Evolutionary conservation across 805 yeast genomes (phyloP).

Genomic region (Citeromyces matritensis): DNA sequence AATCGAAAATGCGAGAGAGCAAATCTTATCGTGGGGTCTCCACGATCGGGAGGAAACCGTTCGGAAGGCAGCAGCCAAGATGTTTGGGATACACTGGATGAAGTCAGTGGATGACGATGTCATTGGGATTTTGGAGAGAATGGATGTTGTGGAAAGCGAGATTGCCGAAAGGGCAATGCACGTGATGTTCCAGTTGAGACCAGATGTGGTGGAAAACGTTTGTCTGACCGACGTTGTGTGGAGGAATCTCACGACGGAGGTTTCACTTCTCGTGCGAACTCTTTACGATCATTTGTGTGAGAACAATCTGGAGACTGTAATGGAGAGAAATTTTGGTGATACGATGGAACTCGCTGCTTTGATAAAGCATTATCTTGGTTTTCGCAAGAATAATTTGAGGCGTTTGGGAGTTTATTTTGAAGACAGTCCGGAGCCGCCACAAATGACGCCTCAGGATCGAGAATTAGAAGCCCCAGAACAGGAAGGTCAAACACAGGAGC

Average conservation of each 20-base stretch:
- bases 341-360: constrained; percentile 53
- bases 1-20: constrained; percentile 44
- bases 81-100: constrained; percentile 66
- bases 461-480: neutral
- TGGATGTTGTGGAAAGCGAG: constrained; percentile 55
- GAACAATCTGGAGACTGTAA: constrained; percentile 29
- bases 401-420: too few species aligned
- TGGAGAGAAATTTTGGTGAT: constrained; percentile 69
- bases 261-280: constrained; percentile 55
- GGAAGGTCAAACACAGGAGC: constrained; percentile 2
- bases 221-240: constrained; percentile 54
- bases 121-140: constrained; percentile 50
- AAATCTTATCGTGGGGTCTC: constrained; percentile 69
- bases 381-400: constrained; percentile 22
- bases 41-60: constrained; percentile 75
- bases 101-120: constrained; percentile 54
- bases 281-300: constrained; percentile 52
- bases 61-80: constrained; percentile 49
- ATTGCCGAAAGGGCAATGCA: constrained; percentile 57
- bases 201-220: constrained; percentile 46
- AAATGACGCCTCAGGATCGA: too few species aligned
- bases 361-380: constrained; percentile 38
- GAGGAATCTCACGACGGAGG: constrained; percentile 58
- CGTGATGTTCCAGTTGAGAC: constrained; percentile 42
- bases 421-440: too few species aligned